Base-by-base conservation (phyloP, 176 grass and related monocot genomes). In the Raddia guianensis region DNA sequence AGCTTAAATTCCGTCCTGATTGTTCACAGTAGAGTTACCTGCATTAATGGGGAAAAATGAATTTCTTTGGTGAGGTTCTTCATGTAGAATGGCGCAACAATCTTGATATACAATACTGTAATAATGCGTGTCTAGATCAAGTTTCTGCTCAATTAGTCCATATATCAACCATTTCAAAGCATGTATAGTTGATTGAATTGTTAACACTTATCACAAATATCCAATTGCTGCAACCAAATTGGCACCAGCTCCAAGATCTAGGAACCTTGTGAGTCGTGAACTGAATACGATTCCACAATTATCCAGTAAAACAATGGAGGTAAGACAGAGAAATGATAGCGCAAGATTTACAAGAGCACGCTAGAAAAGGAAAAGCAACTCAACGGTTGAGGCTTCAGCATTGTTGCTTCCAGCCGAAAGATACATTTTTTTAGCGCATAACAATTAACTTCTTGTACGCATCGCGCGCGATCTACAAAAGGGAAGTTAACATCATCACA, bases 1-100 rank as follows among this genome's bases (percentile, higher is more conserved):
- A 15, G 67, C 37, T 48, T 71, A 6, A 42, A 51, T 6, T 43
- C 51, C 19, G 27, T 62, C 13, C 34, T 5, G 43, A 45, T 34
- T 47, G 3, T 70, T 46, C 12, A 9, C 35, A 40, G 44, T 4
- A 74, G 37, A 84, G 78, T 14, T 74, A 69, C 54, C 79, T 86
- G 74, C 52, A 55, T 55, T 1, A 44, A 21, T 5, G 8, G 16
- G n/a, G 8, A 8, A 9, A 72, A 66, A 67, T 11, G 6, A 6
- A 11, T 7, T 65, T 42, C 8, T 8, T 56, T 54, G 33, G n/a
- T 54, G 8, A 84, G 75, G 27, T 62, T 9, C 16, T 35, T 37
- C 32, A 20, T 35, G 58, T 9, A 3, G 33, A 68, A 58, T 11
- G 8, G 19, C 18, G 44, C 52, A 63, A 18, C 0, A 53, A 55